A percentile compares a stretch with the other conserved stretches of the same genome.
phyloP scores from a whole-genome alignment of 2,329 filamentous ascomycete species.

The Aspergillus vadensis region DNA sequence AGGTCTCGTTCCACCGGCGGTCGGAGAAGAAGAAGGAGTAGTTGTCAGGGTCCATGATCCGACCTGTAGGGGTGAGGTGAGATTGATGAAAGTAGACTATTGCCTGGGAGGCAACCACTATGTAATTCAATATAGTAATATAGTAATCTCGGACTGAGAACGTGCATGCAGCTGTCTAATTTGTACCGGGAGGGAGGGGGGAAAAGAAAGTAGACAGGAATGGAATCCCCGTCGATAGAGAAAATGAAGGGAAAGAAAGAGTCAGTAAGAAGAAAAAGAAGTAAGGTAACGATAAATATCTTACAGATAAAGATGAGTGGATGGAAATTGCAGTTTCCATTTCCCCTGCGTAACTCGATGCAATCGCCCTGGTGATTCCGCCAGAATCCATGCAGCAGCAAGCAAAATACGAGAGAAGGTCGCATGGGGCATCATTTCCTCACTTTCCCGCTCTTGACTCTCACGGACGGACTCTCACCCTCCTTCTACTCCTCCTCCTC shows the following conservation, averaged over 20 bases:
- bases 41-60: background rate
- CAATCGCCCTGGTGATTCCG: background rate
- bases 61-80: background rate
- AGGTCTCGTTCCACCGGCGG: background rate
- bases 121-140: background rate
- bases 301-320: background rate
- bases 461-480: too few species aligned
- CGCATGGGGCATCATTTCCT: slow-evolving; percentile 1
- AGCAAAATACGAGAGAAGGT: slow-evolving; percentile 1
- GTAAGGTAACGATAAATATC: background rate
- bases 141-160: background rate
- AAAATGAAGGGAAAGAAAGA: background rate
- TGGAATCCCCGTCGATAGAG: background rate
- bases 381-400: slow-evolving; percentile 5
- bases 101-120: background rate
- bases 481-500: too few species aligned
- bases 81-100: background rate
- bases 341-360: slow-evolving; percentile 9
- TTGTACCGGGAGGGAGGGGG: background rate
- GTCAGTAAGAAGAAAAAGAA: background rate
- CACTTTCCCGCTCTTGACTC: background rate
- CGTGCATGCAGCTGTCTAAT: background rate
- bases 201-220: background rate
- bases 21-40: background rate
- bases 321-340: background rate